Conservation (phyloP, 257 asterid genomes). For the Orobanche coerulescens region DNA sequence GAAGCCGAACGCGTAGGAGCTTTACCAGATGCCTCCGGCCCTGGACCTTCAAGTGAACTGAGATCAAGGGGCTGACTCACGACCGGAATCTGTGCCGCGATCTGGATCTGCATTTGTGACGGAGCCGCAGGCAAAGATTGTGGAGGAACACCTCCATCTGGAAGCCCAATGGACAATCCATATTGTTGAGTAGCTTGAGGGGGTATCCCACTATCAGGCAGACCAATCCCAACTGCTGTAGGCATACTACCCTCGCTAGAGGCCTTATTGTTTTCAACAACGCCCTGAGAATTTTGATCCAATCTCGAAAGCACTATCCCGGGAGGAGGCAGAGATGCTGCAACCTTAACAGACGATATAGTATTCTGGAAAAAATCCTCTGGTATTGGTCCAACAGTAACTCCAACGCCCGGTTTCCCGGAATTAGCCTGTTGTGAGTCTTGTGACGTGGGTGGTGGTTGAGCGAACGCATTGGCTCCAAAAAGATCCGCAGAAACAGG, state of each 20-base stretch:
- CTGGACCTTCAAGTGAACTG: constrained; percentile 83
- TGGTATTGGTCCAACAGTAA: constrained; percentile 73
- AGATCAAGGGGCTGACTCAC: constrained; percentile 85
- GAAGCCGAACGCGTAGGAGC: constrained; percentile 57
- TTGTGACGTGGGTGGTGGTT: constrained; percentile 42
- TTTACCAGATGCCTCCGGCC: constrained; percentile 48
- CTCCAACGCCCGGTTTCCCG: constrained; percentile 49
- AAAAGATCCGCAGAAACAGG: constrained; percentile 67
- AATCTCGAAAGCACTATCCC: constrained; percentile 66
- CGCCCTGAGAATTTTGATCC: constrained; percentile 57
- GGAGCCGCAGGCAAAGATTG: constrained; percentile 37
- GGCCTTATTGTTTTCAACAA: constrained; percentile 36
- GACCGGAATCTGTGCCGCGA: constrained; percentile 35
- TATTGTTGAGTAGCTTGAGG: constrained; percentile 63
- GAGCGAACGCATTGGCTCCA: constrained; percentile 54
- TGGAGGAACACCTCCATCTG: constrained; percentile 84
- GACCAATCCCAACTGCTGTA: constrained; percentile 38
- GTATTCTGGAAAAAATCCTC: constrained; percentile 99
- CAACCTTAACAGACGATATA: constrained; percentile 79
- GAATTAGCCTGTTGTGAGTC: constrained; percentile 53
- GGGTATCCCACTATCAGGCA: constrained; percentile 70
- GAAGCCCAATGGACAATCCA: constrained; percentile 59
- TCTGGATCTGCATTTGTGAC: constrained; percentile 39
- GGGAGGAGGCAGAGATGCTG: constrained; percentile 77
- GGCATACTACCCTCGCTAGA: constrained; percentile 44